Conservation (phyloP, 257 asterid species). For the Solanum lignicaule region DNA sequence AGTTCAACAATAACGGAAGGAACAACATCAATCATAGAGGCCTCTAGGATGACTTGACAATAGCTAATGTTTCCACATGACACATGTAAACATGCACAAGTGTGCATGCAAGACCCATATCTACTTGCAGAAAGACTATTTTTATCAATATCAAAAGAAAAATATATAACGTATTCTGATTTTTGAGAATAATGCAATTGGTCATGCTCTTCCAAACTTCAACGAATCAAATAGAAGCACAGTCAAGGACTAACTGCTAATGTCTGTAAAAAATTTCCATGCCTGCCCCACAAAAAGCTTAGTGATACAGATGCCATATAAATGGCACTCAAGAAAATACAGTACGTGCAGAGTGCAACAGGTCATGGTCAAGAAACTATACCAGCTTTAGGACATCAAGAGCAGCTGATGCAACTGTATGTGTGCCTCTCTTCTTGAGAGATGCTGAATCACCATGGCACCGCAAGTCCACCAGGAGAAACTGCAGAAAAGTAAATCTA, state of each 20-base stretch:
- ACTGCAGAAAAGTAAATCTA: conserved; percentile 43
- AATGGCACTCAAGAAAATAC: not conserved
- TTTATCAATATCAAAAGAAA: not conserved
- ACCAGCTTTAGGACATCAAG: conserved; percentile 93
- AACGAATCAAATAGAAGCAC: not conserved
- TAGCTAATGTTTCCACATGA: not conserved
- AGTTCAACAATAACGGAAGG: not conserved
- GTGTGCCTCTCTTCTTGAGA: conserved; percentile 66
- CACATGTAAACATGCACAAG: not conserved
- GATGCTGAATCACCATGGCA: conserved; percentile 98
- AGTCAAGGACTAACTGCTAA: not conserved
- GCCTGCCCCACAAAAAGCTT: not conserved
- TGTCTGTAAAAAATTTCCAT: not conserved
- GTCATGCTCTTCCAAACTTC: not conserved
- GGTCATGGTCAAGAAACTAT: conserved; percentile 1
- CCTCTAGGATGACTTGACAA: not conserved
- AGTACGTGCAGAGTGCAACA: not conserved
- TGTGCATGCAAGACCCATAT: not conserved
- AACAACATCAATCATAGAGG: not conserved
- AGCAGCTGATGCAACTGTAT: conserved; percentile 89
- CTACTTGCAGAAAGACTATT: not conserved
- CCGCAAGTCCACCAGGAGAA: conserved; percentile 94
- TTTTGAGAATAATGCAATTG: not conserved
- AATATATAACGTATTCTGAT: not conserved
- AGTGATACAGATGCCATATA: not conserved